A percentile compares a stretch with the other conserved stretches of the same genome.
Evolutionary conservation across 1,139 yeast genomes (phyloP).

Genomic region (Magnusiomyces magnusii): DNA sequence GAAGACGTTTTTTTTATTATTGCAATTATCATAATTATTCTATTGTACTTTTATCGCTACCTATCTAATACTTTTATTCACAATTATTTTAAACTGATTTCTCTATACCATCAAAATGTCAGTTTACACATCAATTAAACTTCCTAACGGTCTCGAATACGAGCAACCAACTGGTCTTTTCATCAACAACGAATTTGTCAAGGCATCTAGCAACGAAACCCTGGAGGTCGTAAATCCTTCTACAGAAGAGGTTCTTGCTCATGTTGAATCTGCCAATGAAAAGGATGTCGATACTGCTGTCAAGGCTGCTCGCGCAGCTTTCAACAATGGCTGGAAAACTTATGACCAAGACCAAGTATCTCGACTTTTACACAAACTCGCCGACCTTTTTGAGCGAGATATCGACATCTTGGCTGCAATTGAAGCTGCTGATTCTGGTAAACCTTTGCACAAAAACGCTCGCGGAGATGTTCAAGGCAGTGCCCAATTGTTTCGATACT

Average conservation of each 20-base stretch:
- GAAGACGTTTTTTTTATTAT: too few species aligned
- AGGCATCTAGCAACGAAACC: conserved; percentile 50
- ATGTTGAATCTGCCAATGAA: conserved; percentile 47
- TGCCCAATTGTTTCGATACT: conserved; percentile 44
- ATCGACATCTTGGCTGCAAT: conserved; percentile 44
- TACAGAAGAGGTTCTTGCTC: conserved; percentile 47
- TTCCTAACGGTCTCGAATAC: conserved; percentile 51
- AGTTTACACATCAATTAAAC: conserved; percentile 32
- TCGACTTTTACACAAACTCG: conserved; percentile 41
- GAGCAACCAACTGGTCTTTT: conserved; percentile 75
- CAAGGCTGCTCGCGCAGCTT: conserved; percentile 49
- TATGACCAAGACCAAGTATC: conserved; percentile 42
- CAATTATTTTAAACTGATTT: too few species aligned
- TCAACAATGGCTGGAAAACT: conserved; percentile 42
- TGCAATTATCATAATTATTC: too few species aligned
- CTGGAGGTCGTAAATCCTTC: conserved; percentile 36
- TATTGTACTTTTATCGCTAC: too few species aligned
- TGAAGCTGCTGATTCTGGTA: conserved; percentile 57
- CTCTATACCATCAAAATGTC: too few species aligned
- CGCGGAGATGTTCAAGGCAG: conserved; percentile 53
- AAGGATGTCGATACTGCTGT: conserved; percentile 55
- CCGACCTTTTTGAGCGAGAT: conserved; percentile 45
- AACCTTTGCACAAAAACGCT: conserved; percentile 40
- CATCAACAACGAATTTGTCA: conserved; percentile 72
- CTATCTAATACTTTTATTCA: too few species aligned